These are phyloP conservation scores for Neocatenulostroma microsporum DNA, from an alignment of 2,329 filamentous ascomycete genomes.

Conservation along the genomic window DNA sequence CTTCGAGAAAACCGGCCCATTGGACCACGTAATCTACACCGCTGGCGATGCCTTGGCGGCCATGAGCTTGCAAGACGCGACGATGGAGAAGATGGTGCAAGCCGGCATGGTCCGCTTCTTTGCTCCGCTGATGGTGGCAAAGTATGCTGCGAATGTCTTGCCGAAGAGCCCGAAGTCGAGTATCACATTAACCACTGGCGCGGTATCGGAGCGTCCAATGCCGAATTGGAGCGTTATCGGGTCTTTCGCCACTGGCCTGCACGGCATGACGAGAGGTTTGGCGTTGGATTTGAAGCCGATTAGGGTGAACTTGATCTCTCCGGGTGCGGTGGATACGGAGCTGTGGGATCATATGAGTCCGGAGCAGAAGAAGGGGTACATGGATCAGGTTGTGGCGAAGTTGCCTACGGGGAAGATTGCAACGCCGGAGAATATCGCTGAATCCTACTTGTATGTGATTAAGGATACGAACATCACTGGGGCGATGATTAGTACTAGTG, in stretches of 20 bases:
- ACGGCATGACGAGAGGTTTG: conserved; percentile 48
- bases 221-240: conserved; percentile 46
- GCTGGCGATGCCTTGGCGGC: conserved; percentile 44
- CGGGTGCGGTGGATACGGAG: conserved; percentile 45
- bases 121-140: conserved; percentile 46
- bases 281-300: conserved; percentile 57
- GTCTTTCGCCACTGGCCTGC: conserved; percentile 43
- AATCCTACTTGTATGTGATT: conserved; percentile 43
- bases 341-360: conserved; percentile 31
- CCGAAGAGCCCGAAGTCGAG: conserved; percentile 37
- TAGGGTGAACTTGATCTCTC: conserved; percentile 55
- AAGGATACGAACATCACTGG: conserved; percentile 36
- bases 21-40: conserved; percentile 53
- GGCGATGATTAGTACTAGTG: conserved; percentile 33
- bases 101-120: conserved; percentile 46
- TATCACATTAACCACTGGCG: conserved; percentile 52
- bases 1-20: conserved; percentile 32
- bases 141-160: conserved; percentile 42
- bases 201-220: conserved; percentile 44
- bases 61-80: conserved; percentile 36
- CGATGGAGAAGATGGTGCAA: conserved; percentile 33
- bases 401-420: conserved; percentile 32
- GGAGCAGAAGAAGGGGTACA: conserved; percentile 21
- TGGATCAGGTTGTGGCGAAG: conserved; percentile 16
- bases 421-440: conserved; percentile 36